Conservation (phyloP, 2,329 filamentous ascomycete species). For the Pseudopyricularia cyperi region DNA sequence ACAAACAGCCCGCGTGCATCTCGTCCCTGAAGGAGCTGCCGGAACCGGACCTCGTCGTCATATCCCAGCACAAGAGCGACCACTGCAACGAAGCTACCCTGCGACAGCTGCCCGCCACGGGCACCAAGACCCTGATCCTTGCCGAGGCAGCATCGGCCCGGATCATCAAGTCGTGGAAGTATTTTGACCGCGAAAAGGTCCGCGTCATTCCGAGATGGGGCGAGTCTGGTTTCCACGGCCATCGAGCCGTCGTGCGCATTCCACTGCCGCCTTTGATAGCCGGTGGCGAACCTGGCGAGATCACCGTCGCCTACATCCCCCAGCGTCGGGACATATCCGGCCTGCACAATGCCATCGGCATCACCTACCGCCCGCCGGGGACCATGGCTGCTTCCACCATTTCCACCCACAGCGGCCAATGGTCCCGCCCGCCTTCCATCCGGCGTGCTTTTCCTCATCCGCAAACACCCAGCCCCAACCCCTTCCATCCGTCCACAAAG, state of each 20-base stretch:
- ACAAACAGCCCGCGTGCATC: conserved; percentile 41
- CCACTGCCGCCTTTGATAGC: conserved; percentile 38
- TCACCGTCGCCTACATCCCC: conserved; percentile 56
- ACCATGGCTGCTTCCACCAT: conserved; percentile 5
- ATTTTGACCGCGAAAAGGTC: conserved; percentile 45
- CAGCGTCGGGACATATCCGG: conserved; percentile 47
- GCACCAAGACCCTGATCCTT: conserved; percentile 47
- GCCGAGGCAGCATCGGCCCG: conserved; percentile 53
- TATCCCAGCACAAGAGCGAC: conserved; percentile 39
- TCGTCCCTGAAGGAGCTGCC: conserved; percentile 31
- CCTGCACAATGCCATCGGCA: conserved; percentile 54
- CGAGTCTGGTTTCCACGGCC: conserved; percentile 20
- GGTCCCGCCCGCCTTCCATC: background rate
- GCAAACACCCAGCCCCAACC: background rate
- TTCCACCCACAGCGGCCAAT: conserved; percentile 4
- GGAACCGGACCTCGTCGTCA: conserved; percentile 30
- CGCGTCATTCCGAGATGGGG: conserved; percentile 32
- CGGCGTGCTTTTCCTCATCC: background rate
- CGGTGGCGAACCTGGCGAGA: conserved; percentile 46
- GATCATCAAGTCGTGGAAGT: conserved; percentile 52
- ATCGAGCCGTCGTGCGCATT: conserved; percentile 26
- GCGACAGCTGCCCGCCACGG: conserved; percentile 42
- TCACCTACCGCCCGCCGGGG: conserved; percentile 54
- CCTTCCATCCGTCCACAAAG: too few relatives aligned
- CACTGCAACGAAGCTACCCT: conserved; percentile 61